These are phyloP conservation scores for Myxozyma neotropica DNA, from an alignment of 805 yeast species.

Conservation along the genomic window DNA sequence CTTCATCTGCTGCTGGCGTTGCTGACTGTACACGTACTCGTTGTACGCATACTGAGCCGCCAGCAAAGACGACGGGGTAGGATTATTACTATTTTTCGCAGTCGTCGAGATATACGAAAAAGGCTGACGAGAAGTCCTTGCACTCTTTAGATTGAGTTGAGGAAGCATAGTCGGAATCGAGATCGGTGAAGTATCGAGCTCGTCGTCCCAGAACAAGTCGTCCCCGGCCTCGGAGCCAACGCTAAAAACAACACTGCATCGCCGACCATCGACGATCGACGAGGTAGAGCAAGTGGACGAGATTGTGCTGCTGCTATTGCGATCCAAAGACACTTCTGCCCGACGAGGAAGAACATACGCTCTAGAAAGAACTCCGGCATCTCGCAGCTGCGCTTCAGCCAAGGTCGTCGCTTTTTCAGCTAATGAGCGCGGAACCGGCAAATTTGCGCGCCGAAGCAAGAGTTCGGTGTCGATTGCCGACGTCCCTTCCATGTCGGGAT, in stretches of 20 bases:
- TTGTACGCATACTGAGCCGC: neutral
- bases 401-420: slow-evolving; percentile 6
- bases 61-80: neutral
- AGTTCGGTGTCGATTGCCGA: slow-evolving; percentile 21
- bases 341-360: neutral
- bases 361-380: neutral
- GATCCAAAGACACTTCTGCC: neutral
- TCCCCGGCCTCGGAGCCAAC: too few relatives aligned
- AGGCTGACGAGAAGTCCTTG: neutral
- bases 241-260: slow-evolving; percentile 1
- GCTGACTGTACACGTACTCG: neutral
- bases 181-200: neutral
- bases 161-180: neutral
- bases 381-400: neutral
- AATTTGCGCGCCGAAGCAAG: slow-evolving; percentile 12
- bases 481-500: slow-evolving; percentile 29
- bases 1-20: slow-evolving; percentile 1
- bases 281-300: neutral
- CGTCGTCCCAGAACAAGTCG: slow-evolving; percentile 15
- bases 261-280: slow-evolving; percentile 2
- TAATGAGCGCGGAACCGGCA: slow-evolving; percentile 17
- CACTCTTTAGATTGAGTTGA: neutral
- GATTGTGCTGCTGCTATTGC: slow-evolving; percentile 1
- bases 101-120: neutral
- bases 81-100: neutral